Evolutionary conservation across 1,139 yeast genomes (phyloP).

Genomic region (Pichia inconspicua): DNA sequence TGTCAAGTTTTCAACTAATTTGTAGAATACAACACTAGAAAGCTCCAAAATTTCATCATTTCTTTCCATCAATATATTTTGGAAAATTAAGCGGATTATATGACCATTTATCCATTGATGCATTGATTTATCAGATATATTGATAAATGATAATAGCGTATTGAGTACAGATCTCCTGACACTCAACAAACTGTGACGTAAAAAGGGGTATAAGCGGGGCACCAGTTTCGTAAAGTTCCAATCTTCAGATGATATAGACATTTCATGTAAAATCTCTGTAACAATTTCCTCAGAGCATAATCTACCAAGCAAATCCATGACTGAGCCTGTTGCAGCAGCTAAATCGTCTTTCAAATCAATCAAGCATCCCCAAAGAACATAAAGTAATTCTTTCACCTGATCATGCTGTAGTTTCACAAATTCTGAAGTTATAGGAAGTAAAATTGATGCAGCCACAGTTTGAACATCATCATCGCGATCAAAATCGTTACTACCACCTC

Average conservation of each 20-base stretch:
- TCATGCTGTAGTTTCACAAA: conserved; percentile 61
- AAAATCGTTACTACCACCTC: conserved; percentile 34
- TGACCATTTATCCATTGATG: conserved; percentile 76
- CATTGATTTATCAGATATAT: conserved; percentile 55
- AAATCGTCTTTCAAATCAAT: conserved; percentile 82
- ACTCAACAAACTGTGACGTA: conserved; percentile 87
- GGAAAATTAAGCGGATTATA: conserved; percentile 68
- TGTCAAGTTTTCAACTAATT: conserved; percentile 43
- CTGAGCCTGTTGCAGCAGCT: conserved; percentile 91
- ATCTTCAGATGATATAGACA: conserved; percentile 40
- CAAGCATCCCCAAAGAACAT: conserved; percentile 83
- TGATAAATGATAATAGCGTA: conserved; percentile 70
- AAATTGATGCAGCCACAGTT: conserved; percentile 90
- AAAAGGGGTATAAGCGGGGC: conserved; percentile 88
- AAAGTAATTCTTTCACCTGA: conserved; percentile 56
- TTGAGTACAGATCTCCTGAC: conserved; percentile 85
- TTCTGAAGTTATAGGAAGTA: conserved; percentile 81
- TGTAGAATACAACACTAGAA: conserved; percentile 57
- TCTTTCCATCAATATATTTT: conserved; percentile 84
- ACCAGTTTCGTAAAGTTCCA: conserved; percentile 65
- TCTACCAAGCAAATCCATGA: conserved; percentile 88
- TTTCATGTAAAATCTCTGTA: conserved; percentile 57
- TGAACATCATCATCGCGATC: conserved; percentile 89
- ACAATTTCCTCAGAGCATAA: conserved; percentile 79
- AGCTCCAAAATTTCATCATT: conserved; percentile 61